Evolutionary conservation across 2,329 filamentous ascomycete genomes (phyloP).

Genomic region (Venturiaceae sp.): DNA sequence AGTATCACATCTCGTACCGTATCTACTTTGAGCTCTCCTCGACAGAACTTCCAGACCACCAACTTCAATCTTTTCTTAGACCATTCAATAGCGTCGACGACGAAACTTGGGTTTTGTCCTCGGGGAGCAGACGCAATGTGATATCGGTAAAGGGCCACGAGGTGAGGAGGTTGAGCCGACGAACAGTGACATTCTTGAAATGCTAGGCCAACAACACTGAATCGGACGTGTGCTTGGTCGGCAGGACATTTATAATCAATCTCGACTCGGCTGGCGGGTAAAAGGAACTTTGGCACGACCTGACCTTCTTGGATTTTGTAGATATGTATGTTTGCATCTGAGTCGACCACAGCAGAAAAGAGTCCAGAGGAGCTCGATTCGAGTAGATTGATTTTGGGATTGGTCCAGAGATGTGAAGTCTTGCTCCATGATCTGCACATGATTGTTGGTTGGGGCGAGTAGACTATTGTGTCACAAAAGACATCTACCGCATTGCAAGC

Average conservation of each 20-base stretch:
- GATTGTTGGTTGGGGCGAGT: background rate
- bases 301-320: constrained; percentile 1
- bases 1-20: background rate
- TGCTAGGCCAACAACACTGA: background rate
- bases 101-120: background rate
- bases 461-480: background rate
- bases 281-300: background rate
- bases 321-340: background rate
- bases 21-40: background rate
- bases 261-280: background rate
- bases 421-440: background rate
- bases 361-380: background rate
- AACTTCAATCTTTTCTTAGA: background rate
- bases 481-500: constrained; percentile 1
- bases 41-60: background rate
- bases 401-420: background rate
- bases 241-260: background rate
- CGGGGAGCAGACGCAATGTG: background rate
- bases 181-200: background rate
- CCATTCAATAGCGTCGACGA: background rate
- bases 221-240: background rate
- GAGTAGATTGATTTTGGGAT: background rate
- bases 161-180: background rate
- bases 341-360: background rate
- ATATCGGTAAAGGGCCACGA: constrained; percentile 2